Evolutionary conservation across 83 land plant genomes (phyloP).

Genomic region (Picea mariana): DNA sequence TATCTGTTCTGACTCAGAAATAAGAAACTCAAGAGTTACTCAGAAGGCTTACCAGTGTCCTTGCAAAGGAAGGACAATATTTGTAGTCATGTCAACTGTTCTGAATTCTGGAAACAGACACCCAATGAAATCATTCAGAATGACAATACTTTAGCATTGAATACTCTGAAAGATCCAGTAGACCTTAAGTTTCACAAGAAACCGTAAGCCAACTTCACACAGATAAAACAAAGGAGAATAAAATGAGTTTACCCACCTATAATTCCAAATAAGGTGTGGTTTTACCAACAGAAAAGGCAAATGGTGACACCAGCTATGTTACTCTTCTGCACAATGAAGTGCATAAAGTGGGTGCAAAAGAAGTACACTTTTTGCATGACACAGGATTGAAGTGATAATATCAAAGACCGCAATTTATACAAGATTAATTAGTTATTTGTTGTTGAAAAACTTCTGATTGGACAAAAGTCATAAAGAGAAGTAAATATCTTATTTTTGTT

Average conservation of each 20-base stretch:
- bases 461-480: too few species aligned
- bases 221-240: not conserved
- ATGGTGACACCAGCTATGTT: not conserved
- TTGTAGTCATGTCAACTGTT: conserved; percentile 23
- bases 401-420: not conserved
- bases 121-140: conserved; percentile 19
- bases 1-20: conserved; percentile 11
- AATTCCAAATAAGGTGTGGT: conserved; percentile 2
- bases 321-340: conserved; percentile 1
- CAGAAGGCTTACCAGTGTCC: conserved; percentile 21
- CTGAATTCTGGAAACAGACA: conserved; percentile 24
- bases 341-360: conserved; percentile 4
- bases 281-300: conserved; percentile 5
- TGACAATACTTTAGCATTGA: conserved; percentile 14
- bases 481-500: too few species aligned
- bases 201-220: conserved; percentile 16
- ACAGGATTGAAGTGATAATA: not conserved
- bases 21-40: conserved; percentile 12
- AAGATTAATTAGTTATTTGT: not conserved
- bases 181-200: conserved; percentile 18
- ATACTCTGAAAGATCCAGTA: conserved; percentile 14
- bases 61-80: conserved; percentile 23
- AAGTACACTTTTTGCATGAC: conserved; percentile 4
- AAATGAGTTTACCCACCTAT: not conserved
- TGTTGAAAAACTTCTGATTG: too few species aligned